Conservation (phyloP, 2,329 filamentous ascomycete species). For the Mycosphaerella arachidis region DNA sequence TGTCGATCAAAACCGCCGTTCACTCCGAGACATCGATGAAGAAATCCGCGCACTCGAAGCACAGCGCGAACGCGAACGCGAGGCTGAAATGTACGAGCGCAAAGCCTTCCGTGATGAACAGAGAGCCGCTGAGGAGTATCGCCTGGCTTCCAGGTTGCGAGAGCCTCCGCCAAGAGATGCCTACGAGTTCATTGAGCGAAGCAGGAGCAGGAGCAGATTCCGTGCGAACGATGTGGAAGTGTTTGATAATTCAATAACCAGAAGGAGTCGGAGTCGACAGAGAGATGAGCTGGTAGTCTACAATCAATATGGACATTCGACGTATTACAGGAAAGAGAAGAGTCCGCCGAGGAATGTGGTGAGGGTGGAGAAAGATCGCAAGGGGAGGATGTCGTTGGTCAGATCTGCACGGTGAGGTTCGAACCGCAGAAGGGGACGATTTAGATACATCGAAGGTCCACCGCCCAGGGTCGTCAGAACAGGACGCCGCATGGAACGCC, state of each 20-base stretch:
- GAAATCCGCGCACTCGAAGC: constrained; percentile 71
- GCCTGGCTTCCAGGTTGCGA: constrained; percentile 41
- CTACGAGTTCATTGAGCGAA: constrained; percentile 44
- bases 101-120: constrained; percentile 26
- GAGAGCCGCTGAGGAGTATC: constrained; percentile 36
- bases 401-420: constrained; percentile 52
- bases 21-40: constrained; percentile 62
- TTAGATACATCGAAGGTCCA: no score
- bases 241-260: constrained; percentile 13
- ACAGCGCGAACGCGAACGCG: constrained; percentile 44
- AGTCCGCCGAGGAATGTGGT: constrained; percentile 51
- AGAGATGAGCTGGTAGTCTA: constrained; percentile 58
- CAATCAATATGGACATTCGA: constrained; percentile 9
- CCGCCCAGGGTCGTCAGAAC: no score
- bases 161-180: constrained; percentile 45
- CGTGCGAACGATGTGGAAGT: constrained; percentile 1
- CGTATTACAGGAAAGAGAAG: constrained; percentile 36
- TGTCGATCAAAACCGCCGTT: constrained; percentile 20
- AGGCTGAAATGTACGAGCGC: constrained; percentile 55
- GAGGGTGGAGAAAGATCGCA: constrained; percentile 81
- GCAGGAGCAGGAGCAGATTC: constrained; percentile 3
- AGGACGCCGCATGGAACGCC: no score
- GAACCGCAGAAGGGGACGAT: not conserved
- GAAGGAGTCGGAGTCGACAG: constrained; percentile 24
- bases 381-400: constrained; percentile 91